Conservation (phyloP, 73 alveolate species). For the Paramecium caudatum region DNA sequence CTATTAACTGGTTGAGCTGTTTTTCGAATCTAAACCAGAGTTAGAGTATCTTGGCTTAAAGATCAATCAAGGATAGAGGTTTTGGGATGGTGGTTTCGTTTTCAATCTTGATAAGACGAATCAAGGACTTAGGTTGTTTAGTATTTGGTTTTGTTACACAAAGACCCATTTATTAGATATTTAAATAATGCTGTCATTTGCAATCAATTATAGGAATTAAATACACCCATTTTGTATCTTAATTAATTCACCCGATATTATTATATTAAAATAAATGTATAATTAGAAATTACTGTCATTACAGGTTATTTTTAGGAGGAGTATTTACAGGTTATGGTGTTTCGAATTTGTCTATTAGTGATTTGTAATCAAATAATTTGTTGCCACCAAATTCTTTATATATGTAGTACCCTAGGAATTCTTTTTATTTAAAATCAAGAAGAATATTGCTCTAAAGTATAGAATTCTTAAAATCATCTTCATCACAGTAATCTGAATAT, state of each 20-base stretch:
- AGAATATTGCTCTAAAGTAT: not conserved
- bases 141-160: constrained; percentile 39
- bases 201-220: too few relatives aligned
- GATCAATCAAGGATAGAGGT: not conserved
- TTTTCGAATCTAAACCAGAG: not conserved
- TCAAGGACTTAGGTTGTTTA: constrained; percentile 14
- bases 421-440: constrained; percentile 6
- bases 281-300: too few relatives aligned
- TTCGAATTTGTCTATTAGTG: constrained; percentile 17
- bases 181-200: not conserved
- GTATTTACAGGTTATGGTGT: too few relatives aligned
- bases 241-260: too few relatives aligned
- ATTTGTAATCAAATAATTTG: constrained; percentile 23
- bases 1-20: not conserved
- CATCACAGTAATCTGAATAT: not conserved
- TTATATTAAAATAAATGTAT: too few relatives aligned
- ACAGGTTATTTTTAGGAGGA: too few relatives aligned
- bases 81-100: not conserved
- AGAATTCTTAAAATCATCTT: not conserved
- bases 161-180: constrained; percentile 37
- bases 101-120: constrained; percentile 55
- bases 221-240: too few relatives aligned
- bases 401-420: not conserved
- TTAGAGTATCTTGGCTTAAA: not conserved
- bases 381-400: not conserved